A percentile compares a stretch with the other conserved stretches of the same genome.
Evolutionary conservation across 2,329 filamentous ascomycete species (phyloP).

Genomic region (Pseudocercospora vitis): DNA sequence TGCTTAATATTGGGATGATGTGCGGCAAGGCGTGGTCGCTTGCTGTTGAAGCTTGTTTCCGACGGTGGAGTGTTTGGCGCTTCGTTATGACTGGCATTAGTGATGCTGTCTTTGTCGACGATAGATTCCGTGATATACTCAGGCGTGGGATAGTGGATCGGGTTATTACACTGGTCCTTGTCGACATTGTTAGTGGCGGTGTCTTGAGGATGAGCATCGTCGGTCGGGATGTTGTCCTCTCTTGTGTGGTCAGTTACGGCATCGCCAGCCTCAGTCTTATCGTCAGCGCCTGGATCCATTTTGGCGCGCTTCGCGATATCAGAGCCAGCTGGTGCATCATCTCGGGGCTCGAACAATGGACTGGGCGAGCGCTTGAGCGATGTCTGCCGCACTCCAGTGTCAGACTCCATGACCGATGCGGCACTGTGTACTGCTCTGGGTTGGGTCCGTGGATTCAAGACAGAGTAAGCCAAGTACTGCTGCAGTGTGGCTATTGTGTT

Average conservation of each 20-base stretch:
- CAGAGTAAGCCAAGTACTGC: no score
- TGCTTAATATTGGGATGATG: conserved; percentile 4
- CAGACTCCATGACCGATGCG: neutral
- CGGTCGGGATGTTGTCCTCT: neutral
- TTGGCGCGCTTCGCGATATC: neutral
- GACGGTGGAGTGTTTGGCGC: neutral
- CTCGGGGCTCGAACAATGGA: neutral
- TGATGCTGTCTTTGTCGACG: neutral
- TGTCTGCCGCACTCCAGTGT: neutral
- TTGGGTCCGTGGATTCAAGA: neutral
- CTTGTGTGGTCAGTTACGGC: neutral
- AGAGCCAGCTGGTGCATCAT: neutral
- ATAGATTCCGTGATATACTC: neutral
- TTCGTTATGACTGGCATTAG: neutral
- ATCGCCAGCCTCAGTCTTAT: no score
- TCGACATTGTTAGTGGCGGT: no score
- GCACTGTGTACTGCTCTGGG: neutral
- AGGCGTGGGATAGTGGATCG: neutral
- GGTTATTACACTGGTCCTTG: no score
- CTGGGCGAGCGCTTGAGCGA: neutral
- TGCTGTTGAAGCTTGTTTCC: neutral
- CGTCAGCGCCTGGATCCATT: no score
- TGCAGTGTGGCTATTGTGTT: no score
- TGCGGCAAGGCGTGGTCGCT: conserved; percentile 4
- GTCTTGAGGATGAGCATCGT: neutral